Evolutionary conservation across 192 early-diverging fungal genomes (phyloP), one percentile per base, ranked within the genome.

Genomic region (Paraglomus occultum): DNA sequence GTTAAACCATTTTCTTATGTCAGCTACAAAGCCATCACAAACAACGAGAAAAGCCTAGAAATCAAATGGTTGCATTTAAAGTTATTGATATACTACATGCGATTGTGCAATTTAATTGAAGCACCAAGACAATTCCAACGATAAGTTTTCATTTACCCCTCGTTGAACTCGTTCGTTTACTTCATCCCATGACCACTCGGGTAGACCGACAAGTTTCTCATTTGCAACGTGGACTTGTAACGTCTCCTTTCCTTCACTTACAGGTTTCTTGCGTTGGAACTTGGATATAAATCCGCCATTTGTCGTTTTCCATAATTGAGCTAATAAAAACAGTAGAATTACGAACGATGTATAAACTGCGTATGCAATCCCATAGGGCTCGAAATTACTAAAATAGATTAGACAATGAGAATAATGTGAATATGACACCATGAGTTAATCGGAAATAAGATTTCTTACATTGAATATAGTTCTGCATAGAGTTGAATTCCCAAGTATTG

Each of bases 1-100:
- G 22, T 38, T 6, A 17, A 69, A 57, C 67, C 67, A 69, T 57
- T 46, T 57, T 12, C 52, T 38, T 17, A 69, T 69, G 45, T 69
- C 67, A 53, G 58, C 40, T 44, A 69, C 67, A 4, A 57, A 58
- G 4, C 55, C 67, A 38, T 69, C 67, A 5, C 39, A 38, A 43
- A 69, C 44, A 42, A 69, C 67, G 4, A 69, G 18, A 18, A 20
- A 40, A 22, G 67, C 67, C 31, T 31, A 31, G 31, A 31, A 31
- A 31, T 31, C 31, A 31, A n/a, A 31, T 31, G 31, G 31, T 31
- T 31, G 31, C 31, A 31, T 31, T 31, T 31, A 31, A 31, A 31
- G 46, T 31, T 31, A 31, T 31, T 31, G 31, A 31, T 31, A 31
- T 3, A 31, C 31, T 31, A 31, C 31, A 31, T 31, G 31, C 59